These are phyloP conservation scores for Trifolium pratense DNA, from an alignment of 306 rosid species.

Conservation along the genomic window DNA sequence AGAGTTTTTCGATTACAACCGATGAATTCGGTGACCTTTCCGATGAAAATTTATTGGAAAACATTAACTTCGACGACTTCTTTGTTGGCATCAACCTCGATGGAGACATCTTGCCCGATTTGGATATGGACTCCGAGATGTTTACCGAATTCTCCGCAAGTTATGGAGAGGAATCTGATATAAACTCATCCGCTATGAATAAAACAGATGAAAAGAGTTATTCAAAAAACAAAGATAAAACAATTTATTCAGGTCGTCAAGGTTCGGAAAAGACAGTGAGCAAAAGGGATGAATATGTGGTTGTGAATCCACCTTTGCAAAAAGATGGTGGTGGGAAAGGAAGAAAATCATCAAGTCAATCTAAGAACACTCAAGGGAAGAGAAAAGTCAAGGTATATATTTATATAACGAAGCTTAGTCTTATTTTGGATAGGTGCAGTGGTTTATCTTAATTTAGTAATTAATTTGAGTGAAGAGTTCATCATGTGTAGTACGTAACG, in stretches of 20 bases:
- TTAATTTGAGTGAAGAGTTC: neutral
- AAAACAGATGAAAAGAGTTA: neutral
- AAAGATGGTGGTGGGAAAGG: constrained; percentile 52
- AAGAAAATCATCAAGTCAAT: constrained; percentile 60
- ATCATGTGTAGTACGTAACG: constrained; percentile 9
- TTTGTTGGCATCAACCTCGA: constrained; percentile 62
- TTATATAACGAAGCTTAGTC: neutral
- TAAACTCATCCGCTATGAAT: constrained; percentile 39
- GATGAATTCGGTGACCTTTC: constrained; percentile 59
- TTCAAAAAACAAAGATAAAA: constrained; percentile 45
- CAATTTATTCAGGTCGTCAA: constrained; percentile 23
- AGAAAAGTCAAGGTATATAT: constrained; percentile 75
- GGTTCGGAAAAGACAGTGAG: constrained; percentile 60
- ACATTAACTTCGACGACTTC: constrained; percentile 78
- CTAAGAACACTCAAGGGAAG: constrained; percentile 73
- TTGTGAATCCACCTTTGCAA: constrained; percentile 27
- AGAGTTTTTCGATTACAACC: constrained; percentile 51
- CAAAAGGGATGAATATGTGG: constrained; percentile 44
- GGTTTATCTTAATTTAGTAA: neutral
- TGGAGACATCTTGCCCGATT: constrained; percentile 74
- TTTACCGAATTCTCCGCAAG: constrained; percentile 63
- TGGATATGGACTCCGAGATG: constrained; percentile 75
- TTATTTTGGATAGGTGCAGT: neutral
- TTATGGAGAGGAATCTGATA: constrained; percentile 59
- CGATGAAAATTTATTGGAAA: constrained; percentile 67